These are phyloP conservation scores for Capronia americana DNA, from an alignment of 2,329 filamentous ascomycete genomes.

Conservation along the genomic window DNA sequence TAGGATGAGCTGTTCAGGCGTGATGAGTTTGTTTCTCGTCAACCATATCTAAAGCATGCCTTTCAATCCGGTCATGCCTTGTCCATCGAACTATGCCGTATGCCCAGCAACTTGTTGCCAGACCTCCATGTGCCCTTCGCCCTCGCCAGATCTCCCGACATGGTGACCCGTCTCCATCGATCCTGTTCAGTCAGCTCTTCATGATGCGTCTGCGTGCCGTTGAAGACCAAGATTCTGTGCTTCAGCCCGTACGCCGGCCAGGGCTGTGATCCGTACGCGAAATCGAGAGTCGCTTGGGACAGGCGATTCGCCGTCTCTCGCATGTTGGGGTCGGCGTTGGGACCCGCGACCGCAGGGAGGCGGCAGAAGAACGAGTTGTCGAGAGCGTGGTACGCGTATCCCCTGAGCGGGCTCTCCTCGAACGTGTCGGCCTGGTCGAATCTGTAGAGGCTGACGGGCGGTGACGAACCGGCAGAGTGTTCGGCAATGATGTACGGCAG, in stretches of 20 bases:
- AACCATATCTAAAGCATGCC: neutral
- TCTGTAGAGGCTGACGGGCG: constrained; percentile 27
- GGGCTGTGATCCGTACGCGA: constrained; percentile 22
- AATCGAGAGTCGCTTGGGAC: constrained; percentile 17
- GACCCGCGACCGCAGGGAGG: constrained; percentile 25
- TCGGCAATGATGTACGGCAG: constrained; percentile 26
- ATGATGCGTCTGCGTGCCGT: neutral
- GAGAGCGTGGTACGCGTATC: constrained; percentile 26
- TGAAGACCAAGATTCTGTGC: constrained; percentile 14
- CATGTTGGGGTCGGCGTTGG: constrained; percentile 15
- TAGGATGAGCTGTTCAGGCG: no score
- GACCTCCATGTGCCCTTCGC: constrained; percentile 16
- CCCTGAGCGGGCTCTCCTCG: constrained; percentile 18
- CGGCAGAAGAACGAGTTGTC: constrained; percentile 31
- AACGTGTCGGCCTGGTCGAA: constrained; percentile 28
- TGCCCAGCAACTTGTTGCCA: constrained; percentile 15
- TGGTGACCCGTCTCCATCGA: constrained; percentile 26
- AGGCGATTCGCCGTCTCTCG: constrained; percentile 21
- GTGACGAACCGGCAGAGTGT: constrained; percentile 2
- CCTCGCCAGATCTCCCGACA: constrained; percentile 13
- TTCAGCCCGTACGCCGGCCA: constrained; percentile 19
- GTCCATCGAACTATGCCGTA: constrained; percentile 19
- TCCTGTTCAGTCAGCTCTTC: constrained; percentile 13
- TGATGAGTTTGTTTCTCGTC: neutral
- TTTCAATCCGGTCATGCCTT: neutral